These are phyloP conservation scores for Takakia lepidozioides DNA, from an alignment of 225 moss, liverwort and hornwort genomes.

Conservation along the genomic window DNA sequence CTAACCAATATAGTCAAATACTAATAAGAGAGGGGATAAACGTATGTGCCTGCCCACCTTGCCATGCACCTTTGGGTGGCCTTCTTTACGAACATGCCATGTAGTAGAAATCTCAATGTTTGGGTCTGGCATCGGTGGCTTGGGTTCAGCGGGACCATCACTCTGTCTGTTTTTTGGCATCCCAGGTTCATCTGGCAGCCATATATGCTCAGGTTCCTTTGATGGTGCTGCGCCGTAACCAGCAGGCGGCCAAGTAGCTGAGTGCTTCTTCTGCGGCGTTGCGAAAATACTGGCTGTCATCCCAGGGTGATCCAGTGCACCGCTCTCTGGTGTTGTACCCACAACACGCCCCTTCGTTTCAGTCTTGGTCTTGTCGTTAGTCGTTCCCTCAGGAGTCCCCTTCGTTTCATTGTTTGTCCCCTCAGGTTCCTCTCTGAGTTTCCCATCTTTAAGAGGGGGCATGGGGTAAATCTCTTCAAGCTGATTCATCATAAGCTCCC, in stretches of 20 bases:
- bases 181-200: slow-evolving; percentile 10
- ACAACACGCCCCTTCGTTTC: no score
- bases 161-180: neutral
- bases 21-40: no score
- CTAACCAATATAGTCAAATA: no score
- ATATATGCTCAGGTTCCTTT: neutral
- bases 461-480: slow-evolving; percentile 24
- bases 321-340: no score
- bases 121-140: neutral
- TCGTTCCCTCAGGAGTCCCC: no score
- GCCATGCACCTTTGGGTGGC: slow-evolving; percentile 78
- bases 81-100: slow-evolving; percentile 92
- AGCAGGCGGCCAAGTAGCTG: slow-evolving; percentile 20
- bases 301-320: neutral
- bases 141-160: neutral
- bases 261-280: slow-evolving; percentile 16
- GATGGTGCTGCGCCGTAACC: slow-evolving; percentile 11
- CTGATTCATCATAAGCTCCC: slow-evolving; percentile 46
- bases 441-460: no score
- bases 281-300: slow-evolving; percentile 11
- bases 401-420: no score
- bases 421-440: no score
- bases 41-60: slow-evolving; percentile 30
- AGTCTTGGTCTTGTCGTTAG: no score
- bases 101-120: slow-evolving; percentile 23